Evolutionary conservation across 148 eudicot species (phyloP).

Genomic region (Vaccinium myrtillus): DNA sequence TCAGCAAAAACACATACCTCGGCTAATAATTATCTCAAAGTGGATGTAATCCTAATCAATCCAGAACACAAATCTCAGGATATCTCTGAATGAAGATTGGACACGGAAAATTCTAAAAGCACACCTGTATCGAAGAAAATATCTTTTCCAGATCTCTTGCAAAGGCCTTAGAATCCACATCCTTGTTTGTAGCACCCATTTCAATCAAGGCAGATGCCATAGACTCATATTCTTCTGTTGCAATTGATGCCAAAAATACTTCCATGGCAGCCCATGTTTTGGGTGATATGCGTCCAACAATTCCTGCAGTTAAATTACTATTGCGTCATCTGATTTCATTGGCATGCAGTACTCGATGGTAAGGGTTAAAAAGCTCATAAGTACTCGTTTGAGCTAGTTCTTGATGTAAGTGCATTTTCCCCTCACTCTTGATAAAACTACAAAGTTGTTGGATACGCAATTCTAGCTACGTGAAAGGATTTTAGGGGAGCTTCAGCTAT

Average conservation of each 20-base stretch:
- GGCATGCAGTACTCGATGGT: neutral
- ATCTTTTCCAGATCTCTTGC: constrained; percentile 81
- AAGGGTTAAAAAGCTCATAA: neutral
- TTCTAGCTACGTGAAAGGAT: neutral
- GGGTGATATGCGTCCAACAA: constrained; percentile 96
- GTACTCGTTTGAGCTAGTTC: neutral
- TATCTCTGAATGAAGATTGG: neutral
- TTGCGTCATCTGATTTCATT: neutral
- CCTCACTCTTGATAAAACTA: neutral
- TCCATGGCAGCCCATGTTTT: constrained; percentile 97
- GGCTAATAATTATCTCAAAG: neutral
- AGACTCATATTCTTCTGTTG: constrained; percentile 75
- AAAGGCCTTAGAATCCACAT: constrained; percentile 77
- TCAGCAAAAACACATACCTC: neutral
- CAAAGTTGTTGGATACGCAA: neutral
- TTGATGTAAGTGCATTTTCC: neutral
- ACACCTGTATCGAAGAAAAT: constrained; percentile 83
- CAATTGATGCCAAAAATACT: constrained; percentile 72
- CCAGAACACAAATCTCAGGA: constrained; percentile 1
- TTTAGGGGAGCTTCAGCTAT: neutral
- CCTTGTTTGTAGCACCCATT: constrained; percentile 87
- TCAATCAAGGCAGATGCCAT: constrained; percentile 91
- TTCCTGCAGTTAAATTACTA: constrained; percentile 49
- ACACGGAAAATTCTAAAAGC: neutral
- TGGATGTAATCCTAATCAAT: neutral